Conservation (phyloP, 495 filamentous ascomycete genomes). For the Apiosordaria backusii region DNA sequence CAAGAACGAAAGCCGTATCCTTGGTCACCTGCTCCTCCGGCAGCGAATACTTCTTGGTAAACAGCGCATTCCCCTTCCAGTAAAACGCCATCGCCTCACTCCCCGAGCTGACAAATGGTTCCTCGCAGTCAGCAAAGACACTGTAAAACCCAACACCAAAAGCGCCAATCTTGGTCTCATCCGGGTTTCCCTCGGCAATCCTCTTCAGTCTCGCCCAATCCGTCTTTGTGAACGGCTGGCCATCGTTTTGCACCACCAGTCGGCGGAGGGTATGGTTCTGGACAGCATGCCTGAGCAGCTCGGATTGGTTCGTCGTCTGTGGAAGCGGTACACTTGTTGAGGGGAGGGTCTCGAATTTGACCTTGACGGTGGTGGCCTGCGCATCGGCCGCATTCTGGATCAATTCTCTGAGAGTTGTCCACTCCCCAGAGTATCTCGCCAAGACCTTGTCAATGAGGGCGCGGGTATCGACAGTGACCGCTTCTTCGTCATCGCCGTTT, state of each 20-base stretch:
- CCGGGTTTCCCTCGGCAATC: slow-evolving; percentile 97
- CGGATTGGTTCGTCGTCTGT: slow-evolving; percentile 58
- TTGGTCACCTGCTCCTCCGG: slow-evolving; percentile 56
- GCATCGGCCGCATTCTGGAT: slow-evolving; percentile 98
- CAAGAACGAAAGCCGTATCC: slow-evolving; percentile 86
- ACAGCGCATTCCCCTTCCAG: slow-evolving; percentile 94
- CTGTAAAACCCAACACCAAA: slow-evolving; percentile 99
- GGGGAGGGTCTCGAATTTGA: slow-evolving; percentile 85
- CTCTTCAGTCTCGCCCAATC: slow-evolving; percentile 94
- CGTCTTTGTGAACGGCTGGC: slow-evolving; percentile 73
- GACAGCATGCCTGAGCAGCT: slow-evolving; percentile 75
- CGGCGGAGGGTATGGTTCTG: slow-evolving; percentile 78
- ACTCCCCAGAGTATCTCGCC: slow-evolving; percentile 92
- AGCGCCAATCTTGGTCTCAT: slow-evolving; percentile 97
- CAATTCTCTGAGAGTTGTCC: slow-evolving; percentile 81
- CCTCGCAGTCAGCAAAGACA: slow-evolving; percentile 96
- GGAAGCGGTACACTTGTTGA: slow-evolving; percentile 74
- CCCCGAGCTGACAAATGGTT: slow-evolving; percentile 92
- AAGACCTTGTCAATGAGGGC: slow-evolving; percentile 97
- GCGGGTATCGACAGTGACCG: slow-evolving; percentile 97
- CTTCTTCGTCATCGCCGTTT: slow-evolving; percentile 85
- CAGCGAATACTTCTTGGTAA: slow-evolving; percentile 75
- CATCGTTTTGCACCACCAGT: slow-evolving; percentile 86
- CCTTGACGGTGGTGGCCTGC: slow-evolving; percentile 79
- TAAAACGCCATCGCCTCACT: slow-evolving; percentile 95